Evolutionary conservation across 306 rosid species (phyloP), one percentile per base, ranked within the genome.

Genomic region (Lupinus albus): DNA sequence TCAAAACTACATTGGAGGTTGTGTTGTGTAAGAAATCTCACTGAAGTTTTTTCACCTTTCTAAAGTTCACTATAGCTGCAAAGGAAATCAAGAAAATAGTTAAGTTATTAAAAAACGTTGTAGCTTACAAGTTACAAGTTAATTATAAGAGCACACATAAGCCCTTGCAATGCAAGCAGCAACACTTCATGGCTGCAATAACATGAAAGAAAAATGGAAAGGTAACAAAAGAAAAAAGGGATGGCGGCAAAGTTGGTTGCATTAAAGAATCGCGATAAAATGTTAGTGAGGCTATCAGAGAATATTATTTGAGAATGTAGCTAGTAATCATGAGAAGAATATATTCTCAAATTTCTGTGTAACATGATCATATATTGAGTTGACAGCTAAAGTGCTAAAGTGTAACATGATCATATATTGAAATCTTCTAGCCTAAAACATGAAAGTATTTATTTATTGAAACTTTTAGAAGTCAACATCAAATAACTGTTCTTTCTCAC

Each of bases 291-390:
- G 16, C 51, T 14, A 58, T 52, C 35, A 18, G 35, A 38, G 41
- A 60, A 57, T 56, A 64, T 51, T 4, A 28, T 25, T 14, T 17
- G 66, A 54, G 57, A 74, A 53, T 35, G 53, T 49, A 50, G 51
- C 32, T 17, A 17, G 28, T 58, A 85, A 80, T 85, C 71, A 75
- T 82, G 76, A 75, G 58, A 64, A 69, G 12, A 61, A 64, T 33
- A 50, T 21, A 53, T 61, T 36, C 63, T 56, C 39, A 41, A 49
- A 48, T 48, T 47, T 66, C 12, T 70, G 21, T 9, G 32, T 47
- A 39, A 54, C 48, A 64, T 32, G 70, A 81, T 64, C 72, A 79
- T 71, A 79, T 71, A 16, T 68, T 64, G 77, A 61, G 50, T 56
- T 68, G 81, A 74, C 76, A 54, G 54, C 63, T 53, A 62, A 74